phyloP scores from a whole-genome alignment of 1,139 yeast genomes.

The Saccharomyces hybrid region DNA sequence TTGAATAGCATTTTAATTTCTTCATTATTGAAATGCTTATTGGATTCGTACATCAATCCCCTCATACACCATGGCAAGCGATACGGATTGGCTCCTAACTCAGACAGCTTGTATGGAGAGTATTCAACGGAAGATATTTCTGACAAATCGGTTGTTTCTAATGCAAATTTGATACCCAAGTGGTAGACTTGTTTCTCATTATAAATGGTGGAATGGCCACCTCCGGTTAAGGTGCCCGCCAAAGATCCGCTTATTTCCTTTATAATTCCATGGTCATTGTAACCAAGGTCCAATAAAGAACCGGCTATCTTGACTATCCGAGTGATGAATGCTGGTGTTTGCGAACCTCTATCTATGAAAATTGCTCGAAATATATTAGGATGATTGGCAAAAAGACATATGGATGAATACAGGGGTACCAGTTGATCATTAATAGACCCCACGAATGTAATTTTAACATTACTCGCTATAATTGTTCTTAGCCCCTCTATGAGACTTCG shows the following conservation, averaged over 20 bases:
- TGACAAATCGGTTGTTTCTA: constrained; percentile 63
- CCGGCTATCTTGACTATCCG: constrained; percentile 44
- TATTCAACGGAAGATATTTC: constrained; percentile 42
- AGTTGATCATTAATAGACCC: constrained; percentile 90
- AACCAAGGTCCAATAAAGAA: constrained; percentile 53
- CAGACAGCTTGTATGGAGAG: constrained; percentile 54
- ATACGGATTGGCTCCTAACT: constrained; percentile 69
- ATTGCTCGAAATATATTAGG: constrained; percentile 88
- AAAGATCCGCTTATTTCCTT: constrained; percentile 75
- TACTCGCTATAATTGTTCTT: constrained; percentile 54
- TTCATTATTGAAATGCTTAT: constrained; percentile 37
- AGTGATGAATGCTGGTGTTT: constrained; percentile 46
- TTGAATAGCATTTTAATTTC: constrained; percentile 56
- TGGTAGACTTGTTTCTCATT: constrained; percentile 82
- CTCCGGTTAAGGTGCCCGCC: constrained; percentile 89
- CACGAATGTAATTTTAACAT: constrained; percentile 70
- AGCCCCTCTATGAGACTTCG: constrained; percentile 62
- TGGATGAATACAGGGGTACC: constrained; percentile 85
- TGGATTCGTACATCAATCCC: constrained; percentile 60
- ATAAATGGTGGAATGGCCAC: constrained; percentile 88
- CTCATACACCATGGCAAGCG: constrained; percentile 89
- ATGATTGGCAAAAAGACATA: constrained; percentile 75
- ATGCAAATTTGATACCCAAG: constrained; percentile 62
- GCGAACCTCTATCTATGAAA: constrained; percentile 57
- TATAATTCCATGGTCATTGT: constrained; percentile 66